Evolutionary conservation across 495 filamentous ascomycete genomes (phyloP).

Genomic region (Penicillium alfredii): DNA sequence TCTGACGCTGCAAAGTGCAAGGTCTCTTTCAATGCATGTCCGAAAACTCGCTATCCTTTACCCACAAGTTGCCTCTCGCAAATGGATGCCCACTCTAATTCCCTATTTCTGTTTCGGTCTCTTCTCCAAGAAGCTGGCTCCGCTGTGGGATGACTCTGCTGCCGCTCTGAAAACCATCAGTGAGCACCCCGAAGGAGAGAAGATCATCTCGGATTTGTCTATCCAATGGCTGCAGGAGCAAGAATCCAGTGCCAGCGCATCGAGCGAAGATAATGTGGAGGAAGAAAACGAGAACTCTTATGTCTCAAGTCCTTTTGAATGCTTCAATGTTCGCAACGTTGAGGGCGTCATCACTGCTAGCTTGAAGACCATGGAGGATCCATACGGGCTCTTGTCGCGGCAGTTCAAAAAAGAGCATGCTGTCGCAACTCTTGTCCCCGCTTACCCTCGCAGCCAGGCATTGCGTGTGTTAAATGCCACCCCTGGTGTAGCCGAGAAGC

Average conservation of each 20-base stretch:
- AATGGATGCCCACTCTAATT: conserved; percentile 65
- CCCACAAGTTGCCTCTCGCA: conserved; percentile 43
- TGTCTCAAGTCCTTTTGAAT: conserved; percentile 61
- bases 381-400: conserved; percentile 18
- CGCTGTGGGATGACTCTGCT: conserved; percentile 78
- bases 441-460: conserved; percentile 63
- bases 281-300: conserved; percentile 27
- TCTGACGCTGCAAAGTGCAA: conserved; percentile 64
- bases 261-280: conserved; percentile 19
- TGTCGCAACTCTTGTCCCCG: conserved; percentile 29
- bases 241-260: conserved; percentile 34
- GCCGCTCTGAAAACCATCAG: conserved; percentile 69
- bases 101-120: conserved; percentile 85
- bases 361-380: conserved; percentile 19
- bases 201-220: conserved; percentile 62
- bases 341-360: conserved; percentile 37
- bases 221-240: conserved; percentile 72
- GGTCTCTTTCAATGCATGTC: conserved; percentile 75
- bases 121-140: conserved; percentile 73
- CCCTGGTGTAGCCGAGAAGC: conserved; percentile 75
- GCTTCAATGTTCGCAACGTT: conserved; percentile 62
- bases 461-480: conserved; percentile 68
- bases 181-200: conserved; percentile 63
- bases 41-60: conserved; percentile 66
- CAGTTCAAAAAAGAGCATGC: conserved; percentile 34